Percentiles rank a stretch among this genome's conserved stretches.
These are phyloP conservation scores for Hypoxylon subgilvum DNA, from an alignment of 495 filamentous ascomycete species.

Conservation along the genomic window DNA sequence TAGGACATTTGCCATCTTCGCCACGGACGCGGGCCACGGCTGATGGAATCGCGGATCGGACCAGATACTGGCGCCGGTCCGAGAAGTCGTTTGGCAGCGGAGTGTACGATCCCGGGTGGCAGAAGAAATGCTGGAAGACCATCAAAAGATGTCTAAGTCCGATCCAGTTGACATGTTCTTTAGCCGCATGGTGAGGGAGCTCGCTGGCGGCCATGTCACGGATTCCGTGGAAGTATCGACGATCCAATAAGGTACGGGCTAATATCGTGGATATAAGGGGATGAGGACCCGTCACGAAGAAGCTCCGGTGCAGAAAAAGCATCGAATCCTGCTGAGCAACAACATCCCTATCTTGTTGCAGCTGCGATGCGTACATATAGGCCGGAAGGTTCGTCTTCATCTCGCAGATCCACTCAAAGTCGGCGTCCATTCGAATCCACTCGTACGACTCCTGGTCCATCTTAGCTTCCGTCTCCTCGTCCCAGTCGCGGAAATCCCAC, in stretches of 20 bases:
- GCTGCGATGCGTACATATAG: constrained; percentile 96
- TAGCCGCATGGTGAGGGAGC: constrained; percentile 70
- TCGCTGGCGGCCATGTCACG: constrained; percentile 78
- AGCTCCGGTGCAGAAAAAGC: constrained; percentile 49
- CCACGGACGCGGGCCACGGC: constrained; percentile 81
- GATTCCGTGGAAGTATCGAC: constrained; percentile 90
- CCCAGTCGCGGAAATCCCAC: constrained; percentile 89
- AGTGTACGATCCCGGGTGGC: constrained; percentile 64
- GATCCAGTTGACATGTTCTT: constrained; percentile 69
- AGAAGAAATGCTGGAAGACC: constrained; percentile 87
- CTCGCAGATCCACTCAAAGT: constrained; percentile 96
- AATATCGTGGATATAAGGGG: constrained; percentile 84
- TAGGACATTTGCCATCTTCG: constrained; percentile 74
- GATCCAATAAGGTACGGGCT: constrained; percentile 85
- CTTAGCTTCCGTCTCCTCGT: constrained; percentile 76
- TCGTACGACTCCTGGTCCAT: constrained; percentile 98
- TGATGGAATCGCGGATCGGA: constrained; percentile 79
- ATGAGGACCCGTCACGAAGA: constrained; percentile 55
- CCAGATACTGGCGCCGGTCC: constrained; percentile 77
- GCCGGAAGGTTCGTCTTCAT: constrained; percentile 75
- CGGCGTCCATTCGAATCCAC: constrained; percentile 97
- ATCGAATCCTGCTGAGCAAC: constrained; percentile 85
- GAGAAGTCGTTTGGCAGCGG: constrained; percentile 88
- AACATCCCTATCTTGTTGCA: constrained; percentile 97
- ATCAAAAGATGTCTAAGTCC: constrained; percentile 83